A percentile compares a stretch with the other conserved stretches of the same genome.
phyloP scores from a whole-genome alignment of 129 eudicot genomes.

The Glebionis coronaria region DNA sequence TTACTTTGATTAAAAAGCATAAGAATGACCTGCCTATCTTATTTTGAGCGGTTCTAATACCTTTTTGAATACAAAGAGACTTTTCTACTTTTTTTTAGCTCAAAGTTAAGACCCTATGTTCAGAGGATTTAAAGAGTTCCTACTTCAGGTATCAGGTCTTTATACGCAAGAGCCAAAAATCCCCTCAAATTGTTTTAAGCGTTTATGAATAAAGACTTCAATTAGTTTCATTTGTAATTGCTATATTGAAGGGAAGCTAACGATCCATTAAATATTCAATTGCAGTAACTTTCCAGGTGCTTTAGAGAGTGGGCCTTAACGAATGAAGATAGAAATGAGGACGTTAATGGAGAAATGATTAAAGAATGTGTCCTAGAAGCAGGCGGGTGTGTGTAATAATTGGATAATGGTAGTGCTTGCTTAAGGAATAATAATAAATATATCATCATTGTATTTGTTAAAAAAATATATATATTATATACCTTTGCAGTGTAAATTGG shows the following conservation, averaged over 20 bases:
- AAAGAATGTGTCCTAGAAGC: constrained; percentile 17
- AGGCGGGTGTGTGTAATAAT: too few species aligned
- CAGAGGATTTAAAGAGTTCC: background rate
- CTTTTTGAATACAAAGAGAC: too few species aligned
- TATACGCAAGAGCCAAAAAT: background rate
- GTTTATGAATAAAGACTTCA: constrained; percentile 25
- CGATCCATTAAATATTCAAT: constrained; percentile 8
- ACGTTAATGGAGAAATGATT: constrained; percentile 18
- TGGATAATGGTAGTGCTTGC: too few species aligned
- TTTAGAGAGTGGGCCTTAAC: constrained; percentile 23
- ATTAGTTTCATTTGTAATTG: background rate
- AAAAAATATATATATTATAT: constrained; percentile 4
- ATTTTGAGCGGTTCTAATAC: too few species aligned
- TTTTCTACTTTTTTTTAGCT: too few species aligned
- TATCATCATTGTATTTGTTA: too few species aligned
- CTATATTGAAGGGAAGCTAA: background rate
- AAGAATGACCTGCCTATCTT: too few species aligned
- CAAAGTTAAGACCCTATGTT: background rate
- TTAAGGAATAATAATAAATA: too few species aligned
- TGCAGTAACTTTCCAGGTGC: constrained; percentile 5
- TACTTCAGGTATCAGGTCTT: constrained; percentile 3
- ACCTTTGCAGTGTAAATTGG: constrained; percentile 41
- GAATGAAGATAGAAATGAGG: constrained; percentile 25
- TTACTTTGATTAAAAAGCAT: too few species aligned
- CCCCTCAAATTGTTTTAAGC: too few species aligned